phyloP scores from a whole-genome alignment of 371 early-diverging fungal species.

The Funneliformis caledonium region DNA sequence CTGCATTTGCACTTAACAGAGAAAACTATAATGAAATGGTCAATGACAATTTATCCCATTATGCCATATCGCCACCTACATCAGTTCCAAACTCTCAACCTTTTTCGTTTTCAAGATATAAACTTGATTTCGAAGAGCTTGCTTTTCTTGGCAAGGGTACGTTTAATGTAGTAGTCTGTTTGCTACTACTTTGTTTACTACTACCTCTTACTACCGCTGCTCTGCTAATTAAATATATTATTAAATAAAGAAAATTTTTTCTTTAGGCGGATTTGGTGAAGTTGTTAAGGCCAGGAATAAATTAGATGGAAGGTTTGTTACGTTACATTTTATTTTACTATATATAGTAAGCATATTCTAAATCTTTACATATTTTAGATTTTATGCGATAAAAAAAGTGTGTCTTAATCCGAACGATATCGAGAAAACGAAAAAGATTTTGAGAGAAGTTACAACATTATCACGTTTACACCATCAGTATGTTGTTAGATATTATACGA shows the following conservation, averaged over 20 bases:
- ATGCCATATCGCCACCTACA: slow-evolving; percentile 4
- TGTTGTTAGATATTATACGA: slow-evolving; percentile 92
- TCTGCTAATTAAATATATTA: too few species aligned
- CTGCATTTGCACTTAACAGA: not conserved
- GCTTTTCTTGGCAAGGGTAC: slow-evolving; percentile 87
- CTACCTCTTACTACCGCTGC: too few species aligned
- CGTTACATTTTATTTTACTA: slow-evolving; percentile 17
- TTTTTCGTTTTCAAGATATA: slow-evolving; percentile 68
- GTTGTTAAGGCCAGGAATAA: slow-evolving; percentile 91
- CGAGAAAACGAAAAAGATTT: slow-evolving; percentile 78
- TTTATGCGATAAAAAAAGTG: slow-evolving; percentile 92
- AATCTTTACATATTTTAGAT: slow-evolving; percentile 46
- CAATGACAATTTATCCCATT: not conserved
- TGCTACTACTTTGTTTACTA: not conserved
- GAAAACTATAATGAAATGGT: slow-evolving; percentile 7
- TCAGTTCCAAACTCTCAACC: slow-evolving; percentile 19
- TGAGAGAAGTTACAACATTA: slow-evolving; percentile 91
- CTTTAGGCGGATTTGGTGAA: slow-evolving; percentile 82
- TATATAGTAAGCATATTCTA: not conserved
- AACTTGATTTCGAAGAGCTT: slow-evolving; percentile 90
- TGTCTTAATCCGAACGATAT: slow-evolving; percentile 74
- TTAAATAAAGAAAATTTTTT: not conserved
- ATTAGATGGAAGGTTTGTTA: slow-evolving; percentile 44
- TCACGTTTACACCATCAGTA: slow-evolving; percentile 90
- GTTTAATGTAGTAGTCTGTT: not conserved